Conservation (phyloP, 2,329 filamentous ascomycete species). For the Penicillium aurantiogriseum region DNA sequence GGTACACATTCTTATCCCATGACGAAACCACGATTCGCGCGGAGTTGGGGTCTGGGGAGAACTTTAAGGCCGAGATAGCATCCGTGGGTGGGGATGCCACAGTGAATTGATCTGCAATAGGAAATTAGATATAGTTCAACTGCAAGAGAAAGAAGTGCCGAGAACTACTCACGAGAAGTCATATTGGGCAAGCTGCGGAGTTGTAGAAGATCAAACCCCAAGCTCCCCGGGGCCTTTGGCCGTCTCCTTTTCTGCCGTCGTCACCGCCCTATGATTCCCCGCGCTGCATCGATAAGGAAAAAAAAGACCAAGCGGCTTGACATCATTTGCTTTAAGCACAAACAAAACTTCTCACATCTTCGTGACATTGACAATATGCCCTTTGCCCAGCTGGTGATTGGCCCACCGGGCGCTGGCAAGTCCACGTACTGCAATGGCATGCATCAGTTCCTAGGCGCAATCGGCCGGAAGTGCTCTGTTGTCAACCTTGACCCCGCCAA, state of each 20-base stretch:
- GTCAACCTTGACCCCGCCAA: conserved; percentile 98
- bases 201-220: conserved; percentile 24
- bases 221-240: conserved; percentile 15
- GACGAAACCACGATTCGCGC: conserved; percentile 83
- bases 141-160: not conserved
- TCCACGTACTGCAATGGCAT: conserved; percentile 99
- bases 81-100: conserved; percentile 79
- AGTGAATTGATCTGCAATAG: conserved; percentile 66
- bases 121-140: not conserved
- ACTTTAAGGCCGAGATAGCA: conserved; percentile 81
- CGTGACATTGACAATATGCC: conserved; percentile 44
- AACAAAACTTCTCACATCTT: not conserved
- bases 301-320: conserved; percentile 10
- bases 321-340: not conserved
- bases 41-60: conserved; percentile 73
- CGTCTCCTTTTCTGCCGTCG: conserved; percentile 33
- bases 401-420: conserved; percentile 93
- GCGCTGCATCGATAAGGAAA: conserved; percentile 25
- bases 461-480: conserved; percentile 89
- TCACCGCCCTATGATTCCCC: conserved; percentile 32
- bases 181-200: conserved; percentile 28
- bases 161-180: conserved; percentile 44
- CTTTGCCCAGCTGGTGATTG: conserved; percentile 77
- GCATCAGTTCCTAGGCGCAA: conserved; percentile 96
- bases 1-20: conserved; percentile 89